A percentile compares a stretch with the other conserved stretches of the same genome.
These are phyloP conservation scores for Cyclotella baltica DNA, from an alignment of 108 stramenopile genomes.

Conservation along the genomic window DNA sequence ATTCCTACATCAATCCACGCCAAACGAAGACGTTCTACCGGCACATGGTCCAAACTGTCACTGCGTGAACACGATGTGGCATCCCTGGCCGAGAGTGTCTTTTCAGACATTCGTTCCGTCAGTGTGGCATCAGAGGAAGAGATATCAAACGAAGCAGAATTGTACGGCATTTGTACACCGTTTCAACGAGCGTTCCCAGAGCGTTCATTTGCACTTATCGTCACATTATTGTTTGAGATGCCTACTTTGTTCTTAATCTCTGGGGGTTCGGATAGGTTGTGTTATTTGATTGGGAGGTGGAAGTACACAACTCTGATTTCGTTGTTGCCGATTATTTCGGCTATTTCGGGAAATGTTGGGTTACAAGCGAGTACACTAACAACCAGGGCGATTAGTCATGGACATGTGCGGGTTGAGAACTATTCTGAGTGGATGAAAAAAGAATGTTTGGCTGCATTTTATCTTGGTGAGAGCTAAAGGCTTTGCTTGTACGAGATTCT, in stretches of 20 bases:
- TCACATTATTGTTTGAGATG: conserved; percentile 69
- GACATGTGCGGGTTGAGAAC: conserved; percentile 49
- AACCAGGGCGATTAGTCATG: conserved; percentile 62
- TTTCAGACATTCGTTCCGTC: conserved; percentile 53
- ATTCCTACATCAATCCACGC: neutral
- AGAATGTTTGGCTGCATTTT: conserved; percentile 64
- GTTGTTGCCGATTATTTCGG: conserved; percentile 63
- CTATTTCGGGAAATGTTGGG: conserved; percentile 76
- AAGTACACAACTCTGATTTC: conserved; percentile 65
- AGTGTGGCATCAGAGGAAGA: conserved; percentile 21
- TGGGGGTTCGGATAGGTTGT: conserved; percentile 66
- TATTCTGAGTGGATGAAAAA: conserved; percentile 59
- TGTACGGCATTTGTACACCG: conserved; percentile 39
- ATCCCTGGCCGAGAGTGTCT: conserved; percentile 46
- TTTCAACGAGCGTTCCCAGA: conserved; percentile 70
- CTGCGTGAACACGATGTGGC: conserved; percentile 1
- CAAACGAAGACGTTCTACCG: neutral
- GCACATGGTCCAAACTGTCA: neutral
- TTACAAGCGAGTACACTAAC: conserved; percentile 74
- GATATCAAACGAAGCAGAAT: conserved; percentile 37
- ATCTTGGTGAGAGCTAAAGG: conserved; percentile 67
- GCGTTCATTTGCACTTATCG: conserved; percentile 62
- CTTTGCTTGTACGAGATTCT: too few relatives aligned
- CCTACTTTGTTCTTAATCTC: conserved; percentile 70
- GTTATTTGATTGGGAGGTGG: conserved; percentile 59